A percentile compares a stretch with the other conserved stretches of the same genome.
phyloP scores from a whole-genome alignment of 805 yeast species.

The Lipomyces chichibuensis region DNA sequence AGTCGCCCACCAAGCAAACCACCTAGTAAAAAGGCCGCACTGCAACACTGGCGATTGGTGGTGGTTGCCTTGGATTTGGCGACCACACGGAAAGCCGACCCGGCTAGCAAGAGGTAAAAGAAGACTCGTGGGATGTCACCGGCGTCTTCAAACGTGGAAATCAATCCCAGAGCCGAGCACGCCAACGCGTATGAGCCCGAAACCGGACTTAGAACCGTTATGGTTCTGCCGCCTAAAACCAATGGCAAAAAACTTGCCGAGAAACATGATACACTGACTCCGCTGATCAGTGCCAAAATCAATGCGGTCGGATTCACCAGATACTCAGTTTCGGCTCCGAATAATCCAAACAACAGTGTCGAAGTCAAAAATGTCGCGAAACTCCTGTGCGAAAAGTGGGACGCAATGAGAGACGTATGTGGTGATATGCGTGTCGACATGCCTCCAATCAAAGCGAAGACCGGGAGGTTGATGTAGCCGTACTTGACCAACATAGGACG shows the following conservation, averaged over 20 bases:
- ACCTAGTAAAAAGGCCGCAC: slow-evolving; percentile 19
- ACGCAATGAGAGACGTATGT: slow-evolving; percentile 7
- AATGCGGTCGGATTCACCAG: slow-evolving; percentile 21
- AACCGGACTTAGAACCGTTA: slow-evolving; percentile 10
- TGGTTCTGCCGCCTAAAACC: slow-evolving; percentile 12
- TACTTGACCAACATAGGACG: slow-evolving; percentile 15
- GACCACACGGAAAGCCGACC: slow-evolving; percentile 14
- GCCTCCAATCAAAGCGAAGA: background rate
- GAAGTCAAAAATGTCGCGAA: slow-evolving; percentile 14
- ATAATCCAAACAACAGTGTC: slow-evolving; percentile 21
- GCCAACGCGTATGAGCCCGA: slow-evolving; percentile 26
- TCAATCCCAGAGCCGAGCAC: slow-evolving; percentile 27
- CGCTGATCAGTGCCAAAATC: slow-evolving; percentile 19
- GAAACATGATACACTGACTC: slow-evolving; percentile 13
- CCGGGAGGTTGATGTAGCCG: slow-evolving; percentile 25
- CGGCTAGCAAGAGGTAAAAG: slow-evolving; percentile 7
- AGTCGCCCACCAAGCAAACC: slow-evolving; percentile 20
- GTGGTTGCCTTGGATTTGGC: slow-evolving; percentile 14
- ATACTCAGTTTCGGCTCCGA: slow-evolving; percentile 30
- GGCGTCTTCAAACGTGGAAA: slow-evolving; percentile 29
- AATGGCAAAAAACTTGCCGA: slow-evolving; percentile 21
- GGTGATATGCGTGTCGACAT: slow-evolving; percentile 11
- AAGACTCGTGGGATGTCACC: slow-evolving; percentile 30
- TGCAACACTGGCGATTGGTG: slow-evolving; percentile 13
- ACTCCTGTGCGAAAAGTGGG: slow-evolving; percentile 22